Evolutionary conservation across 495 filamentous ascomycete species (phyloP).

Genomic region (Penicillium paradoxum): DNA sequence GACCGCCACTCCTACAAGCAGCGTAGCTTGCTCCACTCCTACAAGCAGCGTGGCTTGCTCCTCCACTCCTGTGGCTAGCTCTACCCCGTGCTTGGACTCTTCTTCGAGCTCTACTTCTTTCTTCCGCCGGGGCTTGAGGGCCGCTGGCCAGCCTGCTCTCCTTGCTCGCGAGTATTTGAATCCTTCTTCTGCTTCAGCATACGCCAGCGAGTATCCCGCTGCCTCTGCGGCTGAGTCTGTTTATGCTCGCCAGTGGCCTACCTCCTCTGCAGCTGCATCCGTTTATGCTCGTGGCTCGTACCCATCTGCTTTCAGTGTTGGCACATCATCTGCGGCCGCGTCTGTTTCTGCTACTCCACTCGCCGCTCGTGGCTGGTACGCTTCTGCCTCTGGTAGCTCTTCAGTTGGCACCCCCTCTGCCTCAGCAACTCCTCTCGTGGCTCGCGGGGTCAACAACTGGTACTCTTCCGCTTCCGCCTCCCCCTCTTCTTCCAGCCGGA

Average conservation of each 20-base stretch:
- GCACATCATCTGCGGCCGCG: background rate
- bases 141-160: slow-evolving; percentile 17
- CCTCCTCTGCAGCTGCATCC: background rate
- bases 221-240: background rate
- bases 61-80: slow-evolving; percentile 13
- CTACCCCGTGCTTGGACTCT: slow-evolving; percentile 11
- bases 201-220: background rate
- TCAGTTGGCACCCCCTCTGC: background rate
- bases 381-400: background rate
- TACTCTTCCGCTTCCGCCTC: slow-evolving; percentile 1
- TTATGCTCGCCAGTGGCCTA: background rate
- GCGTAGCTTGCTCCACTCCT: slow-evolving; percentile 17
- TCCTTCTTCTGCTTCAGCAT: slow-evolving; percentile 1
- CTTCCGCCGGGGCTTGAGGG: slow-evolving; percentile 20
- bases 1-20: slow-evolving; percentile 24
- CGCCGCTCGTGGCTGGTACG: slow-evolving; percentile 12
- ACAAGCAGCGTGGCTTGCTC: slow-evolving; percentile 14
- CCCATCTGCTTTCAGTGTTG: slow-evolving; percentile 6
- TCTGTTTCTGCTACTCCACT: slow-evolving; percentile 7
- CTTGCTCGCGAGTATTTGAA: slow-evolving; percentile 16
- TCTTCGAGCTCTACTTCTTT: slow-evolving; percentile 7
- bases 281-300: background rate
- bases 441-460: slow-evolving; percentile 1
- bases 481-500: background rate
- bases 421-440: slow-evolving; percentile 5